Conservation (phyloP, 768 basidiomycete species). For the Boletales sp. region DNA sequence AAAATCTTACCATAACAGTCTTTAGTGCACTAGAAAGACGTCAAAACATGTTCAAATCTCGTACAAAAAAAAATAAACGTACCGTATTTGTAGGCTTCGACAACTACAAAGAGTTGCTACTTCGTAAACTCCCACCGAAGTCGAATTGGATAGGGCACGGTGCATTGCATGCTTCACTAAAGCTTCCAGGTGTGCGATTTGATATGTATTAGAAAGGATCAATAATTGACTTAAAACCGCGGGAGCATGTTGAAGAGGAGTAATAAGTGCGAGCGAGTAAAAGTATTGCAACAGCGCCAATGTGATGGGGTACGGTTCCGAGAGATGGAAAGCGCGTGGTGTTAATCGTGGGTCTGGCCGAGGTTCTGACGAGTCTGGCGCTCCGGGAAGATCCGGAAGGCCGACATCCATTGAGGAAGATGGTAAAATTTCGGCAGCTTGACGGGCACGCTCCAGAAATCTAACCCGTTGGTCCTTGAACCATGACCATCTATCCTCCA, state of each 20-base stretch:
- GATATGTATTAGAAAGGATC: constrained; percentile 80
- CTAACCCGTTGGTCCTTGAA: constrained; percentile 69
- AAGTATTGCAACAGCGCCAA: constrained; percentile 92
- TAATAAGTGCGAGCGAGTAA: constrained; percentile 81
- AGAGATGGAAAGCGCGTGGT: constrained; percentile 73
- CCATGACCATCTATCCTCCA: constrained; percentile 95
- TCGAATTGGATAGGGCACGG: constrained; percentile 74
- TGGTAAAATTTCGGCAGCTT: constrained; percentile 56
- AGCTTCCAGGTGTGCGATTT: constrained; percentile 66
- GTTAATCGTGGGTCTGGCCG: constrained; percentile 78
- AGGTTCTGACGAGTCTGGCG: constrained; percentile 43
- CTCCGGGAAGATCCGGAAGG: constrained; percentile 58
- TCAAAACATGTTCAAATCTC: constrained; percentile 9
- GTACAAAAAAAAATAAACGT: constrained; percentile 25
- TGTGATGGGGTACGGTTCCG: constrained; percentile 87
- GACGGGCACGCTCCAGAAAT: constrained; percentile 56
- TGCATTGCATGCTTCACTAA: constrained; percentile 96
- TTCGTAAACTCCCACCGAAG: constrained; percentile 90
- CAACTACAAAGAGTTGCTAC: constrained; percentile 90
- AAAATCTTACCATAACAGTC: constrained; percentile 69
- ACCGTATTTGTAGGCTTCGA: constrained; percentile 87
- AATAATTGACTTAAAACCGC: constrained; percentile 86
- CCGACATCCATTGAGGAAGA: constrained; percentile 57
- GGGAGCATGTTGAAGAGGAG: constrained; percentile 87
- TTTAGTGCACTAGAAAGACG: constrained; percentile 57